These are phyloP conservation scores for Boletus coccyginus DNA, from an alignment of 768 basidiomycete species.

Conservation along the genomic window DNA sequence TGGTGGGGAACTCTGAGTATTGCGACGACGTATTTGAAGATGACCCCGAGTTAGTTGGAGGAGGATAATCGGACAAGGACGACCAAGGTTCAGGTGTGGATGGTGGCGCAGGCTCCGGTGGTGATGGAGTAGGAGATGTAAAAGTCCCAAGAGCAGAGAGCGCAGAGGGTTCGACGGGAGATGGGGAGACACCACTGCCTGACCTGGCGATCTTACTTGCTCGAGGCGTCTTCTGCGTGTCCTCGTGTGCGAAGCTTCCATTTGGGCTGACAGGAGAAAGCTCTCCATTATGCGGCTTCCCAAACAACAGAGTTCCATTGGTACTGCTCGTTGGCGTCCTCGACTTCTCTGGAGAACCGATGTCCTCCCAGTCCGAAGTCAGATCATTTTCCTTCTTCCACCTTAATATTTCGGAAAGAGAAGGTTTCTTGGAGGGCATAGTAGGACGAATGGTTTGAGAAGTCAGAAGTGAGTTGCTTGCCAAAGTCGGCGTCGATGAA, in stretches of 20 bases:
- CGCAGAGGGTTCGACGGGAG: constrained; percentile 19
- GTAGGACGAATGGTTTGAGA: constrained; percentile 34
- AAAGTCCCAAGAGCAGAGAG: constrained; percentile 23
- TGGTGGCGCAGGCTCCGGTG: constrained; percentile 57
- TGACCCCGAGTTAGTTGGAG: constrained; percentile 68
- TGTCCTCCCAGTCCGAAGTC: constrained; percentile 65
- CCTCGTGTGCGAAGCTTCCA: constrained; percentile 28
- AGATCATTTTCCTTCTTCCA: constrained; percentile 55
- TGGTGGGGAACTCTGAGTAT: constrained; percentile 48
- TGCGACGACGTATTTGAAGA: constrained; percentile 74
- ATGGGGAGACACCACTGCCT: constrained; percentile 17
- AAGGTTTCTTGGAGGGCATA: constrained; percentile 56
- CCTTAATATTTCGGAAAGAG: constrained; percentile 63
- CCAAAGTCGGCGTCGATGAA: constrained; percentile 39
- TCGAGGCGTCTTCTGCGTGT: constrained; percentile 33
- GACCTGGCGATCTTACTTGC: constrained; percentile 34
- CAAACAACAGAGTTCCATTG: constrained; percentile 34
- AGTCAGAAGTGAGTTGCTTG: constrained; percentile 35
- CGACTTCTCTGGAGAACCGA: constrained; percentile 41
- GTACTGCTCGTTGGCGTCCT: constrained; percentile 48
- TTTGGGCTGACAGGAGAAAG: constrained; percentile 29
- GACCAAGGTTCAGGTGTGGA: constrained; percentile 79
- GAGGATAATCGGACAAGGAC: constrained; percentile 68
- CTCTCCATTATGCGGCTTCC: constrained; percentile 26
- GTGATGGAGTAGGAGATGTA: constrained; percentile 41